phyloP scores from a whole-genome alignment of 2,329 filamentous ascomycete genomes.

The Purpureocillium lavendulum region DNA sequence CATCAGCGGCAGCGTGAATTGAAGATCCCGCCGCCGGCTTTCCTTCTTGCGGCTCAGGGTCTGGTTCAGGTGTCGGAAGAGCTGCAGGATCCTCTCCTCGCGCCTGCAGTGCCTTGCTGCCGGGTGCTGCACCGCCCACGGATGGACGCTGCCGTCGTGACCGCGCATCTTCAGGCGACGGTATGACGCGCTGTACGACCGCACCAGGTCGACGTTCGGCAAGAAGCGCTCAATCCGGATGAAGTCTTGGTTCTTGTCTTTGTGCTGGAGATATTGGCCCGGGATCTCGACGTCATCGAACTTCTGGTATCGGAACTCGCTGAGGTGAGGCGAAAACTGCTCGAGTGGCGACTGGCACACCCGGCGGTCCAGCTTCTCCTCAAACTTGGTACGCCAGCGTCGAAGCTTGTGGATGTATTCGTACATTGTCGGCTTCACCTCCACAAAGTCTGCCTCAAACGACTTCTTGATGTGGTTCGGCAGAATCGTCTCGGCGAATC shows the following conservation, averaged over 20 bases:
- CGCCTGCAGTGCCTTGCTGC: conserved; percentile 85
- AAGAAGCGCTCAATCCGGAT: conserved; percentile 95
- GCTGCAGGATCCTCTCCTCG: conserved; percentile 89
- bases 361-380: conserved; percentile 90
- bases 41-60: conserved; percentile 89
- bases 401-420: conserved; percentile 97
- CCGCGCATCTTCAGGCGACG: conserved; percentile 91
- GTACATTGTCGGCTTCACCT: conserved; percentile 91
- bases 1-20: conserved; percentile 94
- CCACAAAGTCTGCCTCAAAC: conserved; percentile 96
- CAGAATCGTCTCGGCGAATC: conserved; percentile 93
- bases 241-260: conserved; percentile 99
- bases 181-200: conserved; percentile 85
- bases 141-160: conserved; percentile 93
- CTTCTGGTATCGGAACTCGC: conserved; percentile 94
- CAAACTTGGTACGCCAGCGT: conserved; percentile 94
- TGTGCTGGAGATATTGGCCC: conserved; percentile 92
- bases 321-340: conserved; percentile 79
- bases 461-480: conserved; percentile 91
- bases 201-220: conserved; percentile 86
- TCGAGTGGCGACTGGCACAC: conserved; percentile 68
- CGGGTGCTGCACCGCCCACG: conserved; percentile 93
- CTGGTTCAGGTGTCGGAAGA: conserved; percentile 97
- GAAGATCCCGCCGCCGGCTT: conserved; percentile 82
- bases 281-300: conserved; percentile 98